These are phyloP conservation scores for Paragyromitra xinjiangensis DNA, from an alignment of 495 filamentous ascomycete species.

Conservation along the genomic window DNA sequence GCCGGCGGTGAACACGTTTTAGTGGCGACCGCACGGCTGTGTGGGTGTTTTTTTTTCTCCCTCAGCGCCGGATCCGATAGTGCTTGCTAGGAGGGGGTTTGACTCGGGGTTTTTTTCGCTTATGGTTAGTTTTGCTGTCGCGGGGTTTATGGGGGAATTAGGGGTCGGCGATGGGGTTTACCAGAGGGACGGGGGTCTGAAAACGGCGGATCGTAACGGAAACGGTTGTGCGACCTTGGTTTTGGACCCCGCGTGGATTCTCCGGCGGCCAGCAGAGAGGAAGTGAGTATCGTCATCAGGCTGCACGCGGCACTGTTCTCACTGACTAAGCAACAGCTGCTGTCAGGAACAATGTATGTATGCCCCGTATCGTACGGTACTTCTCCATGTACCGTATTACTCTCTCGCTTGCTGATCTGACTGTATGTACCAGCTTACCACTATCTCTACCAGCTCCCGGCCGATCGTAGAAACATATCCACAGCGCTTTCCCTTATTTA, in stretches of 20 bases:
- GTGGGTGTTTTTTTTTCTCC: neutral
- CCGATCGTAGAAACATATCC: neutral
- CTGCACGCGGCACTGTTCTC: neutral
- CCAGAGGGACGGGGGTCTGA: neutral
- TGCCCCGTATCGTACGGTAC: neutral
- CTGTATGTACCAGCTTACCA: neutral
- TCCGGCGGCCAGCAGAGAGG: constrained; percentile 2
- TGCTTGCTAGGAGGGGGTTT: neutral
- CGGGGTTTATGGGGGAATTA: neutral
- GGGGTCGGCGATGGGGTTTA: neutral
- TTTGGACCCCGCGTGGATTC: neutral
- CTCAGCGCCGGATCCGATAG: neutral
- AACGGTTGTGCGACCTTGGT: neutral
- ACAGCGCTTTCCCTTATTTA: constrained; percentile 8
- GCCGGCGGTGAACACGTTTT: neutral
- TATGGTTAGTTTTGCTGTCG: neutral
- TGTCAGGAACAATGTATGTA: neutral
- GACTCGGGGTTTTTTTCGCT: neutral
- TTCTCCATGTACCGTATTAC: neutral
- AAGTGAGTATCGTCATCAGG: neutral
- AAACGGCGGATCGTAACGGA: neutral
- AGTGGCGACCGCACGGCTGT: neutral
- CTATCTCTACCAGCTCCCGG: neutral
- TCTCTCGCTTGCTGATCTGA: neutral
- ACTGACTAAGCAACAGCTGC: neutral